Evolutionary conservation across 2,329 filamentous ascomycete genomes (phyloP).

Genomic region (Colletotrichum sp.): DNA sequence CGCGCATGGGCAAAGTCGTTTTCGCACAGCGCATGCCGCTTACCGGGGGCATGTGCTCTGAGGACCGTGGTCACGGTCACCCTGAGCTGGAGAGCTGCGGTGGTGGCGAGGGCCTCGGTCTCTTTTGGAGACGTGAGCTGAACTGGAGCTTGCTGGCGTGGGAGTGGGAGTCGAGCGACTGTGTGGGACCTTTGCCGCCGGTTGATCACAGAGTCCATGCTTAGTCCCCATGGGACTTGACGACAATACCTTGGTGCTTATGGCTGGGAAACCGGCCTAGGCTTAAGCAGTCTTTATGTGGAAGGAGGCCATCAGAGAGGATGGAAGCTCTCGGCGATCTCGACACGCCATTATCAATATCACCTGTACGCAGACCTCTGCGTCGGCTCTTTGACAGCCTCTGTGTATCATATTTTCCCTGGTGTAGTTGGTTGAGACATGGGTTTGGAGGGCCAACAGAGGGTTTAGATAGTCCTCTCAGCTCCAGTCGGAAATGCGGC

Average conservation of each 20-base stretch:
- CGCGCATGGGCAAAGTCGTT: slow-evolving; percentile 84
- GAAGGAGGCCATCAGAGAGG: not conserved
- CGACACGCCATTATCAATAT: slow-evolving; percentile 6
- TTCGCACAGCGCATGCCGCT: slow-evolving; percentile 80
- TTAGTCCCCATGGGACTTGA: slow-evolving; percentile 30
- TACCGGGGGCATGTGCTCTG: slow-evolving; percentile 84
- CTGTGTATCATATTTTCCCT: not conserved
- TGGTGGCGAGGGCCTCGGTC: slow-evolving; percentile 66
- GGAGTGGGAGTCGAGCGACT: slow-evolving; percentile 68
- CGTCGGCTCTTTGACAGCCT: not conserved
- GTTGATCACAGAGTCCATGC: slow-evolving; percentile 57
- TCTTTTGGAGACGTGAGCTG: slow-evolving; percentile 77
- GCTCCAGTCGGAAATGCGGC: slow-evolving; percentile 32
- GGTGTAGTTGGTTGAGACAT: slow-evolving; percentile 5
- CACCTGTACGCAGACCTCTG: not conserved
- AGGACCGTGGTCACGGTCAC: slow-evolving; percentile 62
- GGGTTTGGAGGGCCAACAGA: slow-evolving; percentile 41
- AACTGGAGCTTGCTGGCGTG: slow-evolving; percentile 87
- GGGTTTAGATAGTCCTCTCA: slow-evolving; percentile 58
- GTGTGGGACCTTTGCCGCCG: slow-evolving; percentile 36
- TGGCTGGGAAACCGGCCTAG: slow-evolving; percentile 13
- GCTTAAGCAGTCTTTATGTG: slow-evolving; percentile 20
- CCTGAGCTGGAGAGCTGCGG: slow-evolving; percentile 41
- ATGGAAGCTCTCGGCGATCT: not conserved
- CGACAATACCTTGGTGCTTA: slow-evolving; percentile 19